Evolutionary conservation across 1,284 basidiomycete species (phyloP), one percentile per base, ranked within the genome.

Genomic region (Clitocybe nebularis): DNA sequence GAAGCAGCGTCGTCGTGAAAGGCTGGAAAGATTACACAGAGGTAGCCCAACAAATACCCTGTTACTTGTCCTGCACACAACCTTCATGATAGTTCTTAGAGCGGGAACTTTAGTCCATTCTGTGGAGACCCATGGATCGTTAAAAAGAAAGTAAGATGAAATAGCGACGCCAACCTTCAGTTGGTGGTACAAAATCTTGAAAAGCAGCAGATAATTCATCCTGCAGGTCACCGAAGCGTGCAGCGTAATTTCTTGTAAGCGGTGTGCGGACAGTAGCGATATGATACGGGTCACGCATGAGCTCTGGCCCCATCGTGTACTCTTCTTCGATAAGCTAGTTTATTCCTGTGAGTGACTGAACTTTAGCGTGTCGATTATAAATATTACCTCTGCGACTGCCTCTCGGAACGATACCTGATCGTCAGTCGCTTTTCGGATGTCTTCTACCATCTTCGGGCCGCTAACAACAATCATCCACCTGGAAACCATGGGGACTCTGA

Each of bases 11-110:
- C 16, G 10, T 25, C 16, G 19, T 20, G 9, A 13, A 36, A 13
- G 13, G 20, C 11, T 14, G 19, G 29, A 32, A 7, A 19, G 28
- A 61, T 3, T 41, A 70, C 69, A 72, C 11, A 69, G 44, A 5
- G 68, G 68, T 4, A 62, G 50, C 1, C 70, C 70, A 23, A 71
- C 62, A 39, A 72, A 66, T 5, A 63, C 36, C 9, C 71, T 58
- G 41, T 67, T 69, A 28, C 46, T 64, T 9, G 57, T 49, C 19
- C 63, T 54, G 29, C 60, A 56, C 5, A 68, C 46, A 4, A 71
- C 48, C 11, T 56, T 48, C 55, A 61, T 59, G 10, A 69, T 45
- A 0, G 57, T 61, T 2, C 58, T 41, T 25, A 61, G 49, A 2
- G 60, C 60, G 2, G 52, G 57, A 11, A 69, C 41, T 6, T 50